Conservation (phyloP, 2,329 filamentous ascomycete species). For the Metarhizium brunneum region DNA sequence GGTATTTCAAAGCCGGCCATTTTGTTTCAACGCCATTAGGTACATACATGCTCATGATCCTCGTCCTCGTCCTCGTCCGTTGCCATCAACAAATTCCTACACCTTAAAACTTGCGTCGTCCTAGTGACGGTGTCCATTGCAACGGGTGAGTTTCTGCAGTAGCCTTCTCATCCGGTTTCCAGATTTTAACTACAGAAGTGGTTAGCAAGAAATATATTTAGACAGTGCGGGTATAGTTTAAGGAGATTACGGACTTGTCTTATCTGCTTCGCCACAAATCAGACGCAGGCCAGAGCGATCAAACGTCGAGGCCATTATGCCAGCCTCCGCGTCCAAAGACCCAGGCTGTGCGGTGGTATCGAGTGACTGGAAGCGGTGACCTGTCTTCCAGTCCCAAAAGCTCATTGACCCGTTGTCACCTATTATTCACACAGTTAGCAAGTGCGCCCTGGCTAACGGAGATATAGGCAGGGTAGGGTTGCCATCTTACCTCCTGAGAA, state of each 20-base stretch:
- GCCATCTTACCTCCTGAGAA: conserved; percentile 65
- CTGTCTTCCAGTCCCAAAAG: conserved; percentile 99
- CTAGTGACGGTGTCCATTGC: conserved; percentile 80
- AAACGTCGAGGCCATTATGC: conserved; percentile 90
- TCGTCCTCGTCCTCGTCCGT: not conserved
- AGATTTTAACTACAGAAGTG: conserved; percentile 71
- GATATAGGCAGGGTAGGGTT: not conserved
- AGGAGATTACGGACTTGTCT: conserved; percentile 56
- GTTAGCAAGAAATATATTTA: conserved; percentile 36
- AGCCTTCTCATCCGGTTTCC: conserved; percentile 87
- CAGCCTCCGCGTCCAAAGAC: conserved; percentile 85
- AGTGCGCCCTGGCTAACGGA: not conserved
- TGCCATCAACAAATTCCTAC: too few relatives aligned
- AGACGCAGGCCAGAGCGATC: conserved; percentile 81
- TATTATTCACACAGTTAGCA: conserved; percentile 7
- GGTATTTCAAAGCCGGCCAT: conserved; percentile 3
- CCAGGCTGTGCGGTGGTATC: conserved; percentile 93
- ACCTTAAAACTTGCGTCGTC: conserved; percentile 61
- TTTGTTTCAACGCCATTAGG: not conserved
- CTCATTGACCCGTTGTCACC: conserved; percentile 90
- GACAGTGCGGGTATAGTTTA: not conserved
- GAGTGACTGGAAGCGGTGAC: conserved; percentile 79
- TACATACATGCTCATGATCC: not conserved
- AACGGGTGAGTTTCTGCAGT: conserved; percentile 87
- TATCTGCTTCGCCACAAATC: conserved; percentile 92